Evolutionary conservation across 176 grass and related monocot species (phyloP), one percentile per base, ranked within the genome.

Genomic region (Musa itinerans): DNA sequence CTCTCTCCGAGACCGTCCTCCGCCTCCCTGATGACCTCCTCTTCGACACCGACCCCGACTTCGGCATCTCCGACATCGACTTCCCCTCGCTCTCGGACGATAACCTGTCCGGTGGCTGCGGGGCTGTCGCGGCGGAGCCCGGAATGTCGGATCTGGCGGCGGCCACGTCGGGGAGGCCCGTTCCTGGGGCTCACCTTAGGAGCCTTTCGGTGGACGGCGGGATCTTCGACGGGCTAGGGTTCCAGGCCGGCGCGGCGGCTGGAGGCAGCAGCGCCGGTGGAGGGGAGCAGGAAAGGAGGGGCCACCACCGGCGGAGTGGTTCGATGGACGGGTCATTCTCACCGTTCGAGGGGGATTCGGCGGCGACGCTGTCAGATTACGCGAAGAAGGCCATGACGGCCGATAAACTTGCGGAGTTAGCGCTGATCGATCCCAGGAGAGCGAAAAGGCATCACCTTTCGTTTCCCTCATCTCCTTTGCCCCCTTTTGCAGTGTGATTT

Each of bases 1-100:
- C 96, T 0, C 83, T 95, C 79, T 99, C 91, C 11, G 96, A 99
- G 83, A 88, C 86, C n/a, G 92, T 99, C 80, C 80, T 99, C 65
- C 91, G 91, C 8, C 78, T 99, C 17, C 96, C 89, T 0, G 95
- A 99, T 66, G 89, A 94, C 84, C 88, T 99, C 19, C 73, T 94
- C 16, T 81, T 91, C 54, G 88, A 91, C 78, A 68, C 95, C 9
- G 95, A 94, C 78, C 76, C 80, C 1, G 91, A 99, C 62, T 95
- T 99, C 87, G 67, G 70, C 66, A 87, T 99, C 78, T 99, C 96
- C 55, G 96, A 99, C 79, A 72, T 95, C 75, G 89, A 99, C 54
- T 99, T 99, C 69, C 90, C 96, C 58, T 95, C 89, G 0, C 88
- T 99, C 76, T 95, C 96, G 78, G 96, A 99, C 66, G 91, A 99